Conservation (phyloP, 768 basidiomycete species). For the Pleurotus giganteus region DNA sequence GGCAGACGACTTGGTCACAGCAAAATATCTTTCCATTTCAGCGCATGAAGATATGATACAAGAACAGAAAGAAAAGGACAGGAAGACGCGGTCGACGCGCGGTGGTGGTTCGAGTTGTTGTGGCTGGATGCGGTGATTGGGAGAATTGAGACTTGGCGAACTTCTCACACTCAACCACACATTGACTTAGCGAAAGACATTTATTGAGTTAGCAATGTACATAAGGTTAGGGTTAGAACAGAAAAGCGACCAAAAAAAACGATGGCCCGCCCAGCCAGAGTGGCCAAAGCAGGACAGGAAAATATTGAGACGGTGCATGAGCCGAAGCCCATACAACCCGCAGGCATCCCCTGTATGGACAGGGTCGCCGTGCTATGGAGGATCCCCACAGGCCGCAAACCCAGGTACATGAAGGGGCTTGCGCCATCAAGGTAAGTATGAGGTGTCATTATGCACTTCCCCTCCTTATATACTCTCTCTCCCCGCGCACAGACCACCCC, state of each 20-base stretch:
- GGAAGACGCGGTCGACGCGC: too few relatives aligned
- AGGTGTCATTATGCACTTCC: conserved; percentile 5
- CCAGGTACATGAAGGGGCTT: conserved; percentile 38
- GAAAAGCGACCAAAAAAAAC: neutral
- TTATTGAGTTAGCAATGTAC: too few relatives aligned
- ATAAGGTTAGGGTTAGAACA: conserved; percentile 5
- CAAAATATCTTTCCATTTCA: conserved; percentile 23
- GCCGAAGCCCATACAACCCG: conserved; percentile 69
- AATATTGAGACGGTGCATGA: conserved; percentile 82
- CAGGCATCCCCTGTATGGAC: conserved; percentile 46
- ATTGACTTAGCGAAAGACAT: too few relatives aligned
- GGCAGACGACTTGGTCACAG: conserved; percentile 17
- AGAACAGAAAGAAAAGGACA: too few relatives aligned
- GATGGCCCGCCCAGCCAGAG: conserved; percentile 44
- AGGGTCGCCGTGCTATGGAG: conserved; percentile 55
- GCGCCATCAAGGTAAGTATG: conserved; percentile 53
- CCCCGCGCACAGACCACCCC: neutral
- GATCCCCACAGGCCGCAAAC: conserved; percentile 40
- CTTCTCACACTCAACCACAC: too few relatives aligned
- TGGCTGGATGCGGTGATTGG: too few relatives aligned
- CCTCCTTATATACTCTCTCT: neutral
- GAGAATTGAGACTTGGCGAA: too few relatives aligned
- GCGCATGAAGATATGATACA: too few relatives aligned
- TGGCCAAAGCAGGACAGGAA: conserved; percentile 70
- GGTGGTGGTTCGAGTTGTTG: too few relatives aligned